These are phyloP conservation scores for Bipolaris oryzae DNA, from an alignment of 2,329 filamentous ascomycete species.

Conservation along the genomic window DNA sequence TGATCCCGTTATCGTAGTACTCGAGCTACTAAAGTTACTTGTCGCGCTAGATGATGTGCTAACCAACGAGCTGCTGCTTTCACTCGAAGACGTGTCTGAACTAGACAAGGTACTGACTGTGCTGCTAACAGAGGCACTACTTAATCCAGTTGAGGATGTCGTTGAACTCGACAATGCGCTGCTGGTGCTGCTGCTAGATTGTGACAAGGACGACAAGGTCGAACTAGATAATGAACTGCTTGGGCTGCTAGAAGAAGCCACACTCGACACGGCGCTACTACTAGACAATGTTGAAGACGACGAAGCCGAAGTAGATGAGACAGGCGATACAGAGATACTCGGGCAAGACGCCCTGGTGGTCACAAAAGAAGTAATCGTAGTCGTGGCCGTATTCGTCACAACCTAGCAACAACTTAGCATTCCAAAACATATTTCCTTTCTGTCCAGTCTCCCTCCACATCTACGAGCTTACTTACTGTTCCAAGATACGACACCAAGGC, in stretches of 20 bases:
- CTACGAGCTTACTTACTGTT: conserved; percentile 23
- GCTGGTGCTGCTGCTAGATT: conserved; percentile 6
- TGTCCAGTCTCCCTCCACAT: neutral
- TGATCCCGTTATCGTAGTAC: neutral
- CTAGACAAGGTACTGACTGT: conserved; percentile 4
- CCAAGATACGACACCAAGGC: conserved; percentile 23
- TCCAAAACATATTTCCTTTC: too few species aligned
- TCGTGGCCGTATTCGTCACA: conserved; percentile 20
- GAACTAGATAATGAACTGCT: neutral
- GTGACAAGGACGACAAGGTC: neutral
- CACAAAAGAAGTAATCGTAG: conserved; percentile 16
- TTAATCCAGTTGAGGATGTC: neutral
- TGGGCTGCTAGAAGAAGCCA: too few species aligned
- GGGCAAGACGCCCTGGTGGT: conserved; percentile 17
- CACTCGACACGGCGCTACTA: neutral
- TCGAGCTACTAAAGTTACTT: neutral
- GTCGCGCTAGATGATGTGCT: neutral
- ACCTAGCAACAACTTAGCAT: conserved; percentile 19
- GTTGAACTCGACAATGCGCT: neutral
- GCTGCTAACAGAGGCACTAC: neutral
- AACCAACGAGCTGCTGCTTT: neutral
- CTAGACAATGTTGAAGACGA: neutral
- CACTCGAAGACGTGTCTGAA: neutral
- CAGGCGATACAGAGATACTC: neutral
- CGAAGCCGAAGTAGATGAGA: neutral